Conservation (phyloP, 345 rosid genomes). For the Rhizophora apiculata region DNA sequence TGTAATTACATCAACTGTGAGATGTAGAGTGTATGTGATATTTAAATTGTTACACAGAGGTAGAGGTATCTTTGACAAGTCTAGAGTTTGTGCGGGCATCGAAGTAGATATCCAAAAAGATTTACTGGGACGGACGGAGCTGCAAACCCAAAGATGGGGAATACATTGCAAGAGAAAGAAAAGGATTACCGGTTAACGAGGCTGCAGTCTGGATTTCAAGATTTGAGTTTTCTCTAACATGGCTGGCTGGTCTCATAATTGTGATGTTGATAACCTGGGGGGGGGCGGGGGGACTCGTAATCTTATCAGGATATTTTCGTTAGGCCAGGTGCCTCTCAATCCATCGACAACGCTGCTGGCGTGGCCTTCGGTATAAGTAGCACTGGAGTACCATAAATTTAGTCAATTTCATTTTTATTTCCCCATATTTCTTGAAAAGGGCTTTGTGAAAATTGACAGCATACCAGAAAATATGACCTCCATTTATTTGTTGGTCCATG, state of each 20-base stretch:
- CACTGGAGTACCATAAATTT: no score
- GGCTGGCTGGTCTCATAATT: background rate
- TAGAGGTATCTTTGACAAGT: no score
- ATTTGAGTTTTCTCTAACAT: background rate
- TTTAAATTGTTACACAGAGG: no score
- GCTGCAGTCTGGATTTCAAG: background rate
- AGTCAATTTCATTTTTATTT: background rate
- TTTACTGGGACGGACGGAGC: background rate
- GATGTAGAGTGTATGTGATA: no score
- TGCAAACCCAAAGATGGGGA: background rate
- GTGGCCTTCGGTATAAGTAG: no score
- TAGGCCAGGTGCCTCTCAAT: background rate
- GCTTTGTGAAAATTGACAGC: background rate
- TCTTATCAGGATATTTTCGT: background rate
- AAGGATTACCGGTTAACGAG: background rate
- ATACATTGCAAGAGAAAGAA: background rate
- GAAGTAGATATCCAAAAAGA: no score
- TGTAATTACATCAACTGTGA: no score
- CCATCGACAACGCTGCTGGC: background rate
- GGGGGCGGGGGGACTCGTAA: background rate
- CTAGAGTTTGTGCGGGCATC: no score
- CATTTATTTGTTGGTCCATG: background rate
- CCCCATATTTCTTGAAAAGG: background rate
- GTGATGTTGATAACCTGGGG: background rate
- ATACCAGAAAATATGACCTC: background rate